Conservation (phyloP, 352 stramenopile genomes). For the Aphanomyces astaci region DNA sequence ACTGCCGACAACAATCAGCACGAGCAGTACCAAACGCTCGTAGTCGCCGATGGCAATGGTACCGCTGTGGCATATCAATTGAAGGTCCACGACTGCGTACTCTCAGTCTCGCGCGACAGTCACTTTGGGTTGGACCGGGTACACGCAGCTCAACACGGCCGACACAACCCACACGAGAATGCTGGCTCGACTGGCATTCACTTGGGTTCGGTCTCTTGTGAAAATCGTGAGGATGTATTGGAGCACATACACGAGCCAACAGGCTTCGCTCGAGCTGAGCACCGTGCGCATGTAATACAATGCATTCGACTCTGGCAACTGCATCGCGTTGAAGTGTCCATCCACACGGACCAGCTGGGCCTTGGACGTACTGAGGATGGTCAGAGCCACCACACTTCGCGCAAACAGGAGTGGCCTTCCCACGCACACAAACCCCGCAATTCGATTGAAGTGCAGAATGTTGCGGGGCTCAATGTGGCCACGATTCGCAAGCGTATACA, state of each 20-base stretch:
- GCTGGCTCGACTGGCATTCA: background rate
- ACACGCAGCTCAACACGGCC: background rate
- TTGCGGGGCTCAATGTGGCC: background rate
- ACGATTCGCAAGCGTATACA: background rate
- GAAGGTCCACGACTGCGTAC: background rate
- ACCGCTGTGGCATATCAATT: background rate
- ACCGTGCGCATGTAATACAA: too few relatives aligned
- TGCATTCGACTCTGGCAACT: background rate
- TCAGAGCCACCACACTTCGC: background rate
- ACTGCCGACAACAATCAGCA: background rate
- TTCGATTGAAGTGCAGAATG: background rate
- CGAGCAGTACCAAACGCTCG: background rate
- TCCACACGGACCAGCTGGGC: background rate
- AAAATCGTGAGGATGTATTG: background rate
- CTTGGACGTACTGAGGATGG: background rate
- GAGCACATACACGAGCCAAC: background rate
- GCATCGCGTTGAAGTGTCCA: background rate
- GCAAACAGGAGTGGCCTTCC: background rate
- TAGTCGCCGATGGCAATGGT: background rate
- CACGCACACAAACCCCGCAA: background rate
- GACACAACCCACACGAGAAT: background rate
- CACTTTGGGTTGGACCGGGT: background rate
- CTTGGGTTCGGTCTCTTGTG: background rate
- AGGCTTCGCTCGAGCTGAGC: background rate
- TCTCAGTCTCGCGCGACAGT: background rate